Base-by-base conservation (phyloP, 1,139 yeast genomes). In the Diutina catenulata region DNA sequence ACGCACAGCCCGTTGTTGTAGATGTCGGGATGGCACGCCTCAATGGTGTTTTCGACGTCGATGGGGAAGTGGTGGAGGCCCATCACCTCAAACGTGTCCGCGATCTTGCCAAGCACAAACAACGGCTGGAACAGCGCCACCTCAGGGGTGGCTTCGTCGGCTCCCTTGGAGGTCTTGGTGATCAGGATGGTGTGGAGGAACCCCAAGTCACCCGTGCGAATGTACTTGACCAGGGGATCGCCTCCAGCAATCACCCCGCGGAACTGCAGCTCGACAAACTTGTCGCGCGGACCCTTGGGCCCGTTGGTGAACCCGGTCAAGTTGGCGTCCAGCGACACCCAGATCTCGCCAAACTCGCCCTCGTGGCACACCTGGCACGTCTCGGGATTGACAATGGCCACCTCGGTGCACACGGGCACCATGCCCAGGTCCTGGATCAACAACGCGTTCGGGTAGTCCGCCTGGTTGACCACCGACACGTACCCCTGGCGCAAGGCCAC, bases 301-400 rank as follows among this genome's bases (percentile, higher is more conserved):
- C 78, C 75, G 42, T 72, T 70, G 37, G 78, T 74, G 52, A 80
- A 80, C 3, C 75, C 73, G 7, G 65, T 55, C 27, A 78, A 78
- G 48, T 80, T 86, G 1, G 91, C 94, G 47, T 87, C 95, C 1
- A 95, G 81, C 44, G 82, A 74, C 2, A 91, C 93, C 98, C 98
- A 91, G 36, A 91, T 87, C 59, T 91, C 98, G 28, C 99, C 99
- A 55, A 77, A 80, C 55, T 93, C 98, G n/a, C 97, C 97, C 41
- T 79, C 80, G 43, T 73, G 75, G 55, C 98, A 91, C 14, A 87
- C 61, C 39, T 64, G 61, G 37, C 74, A 59, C 0, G 96, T 91
- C 53, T 88, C 96, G 0, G 98, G 98, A 47, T 93, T 93, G 4
- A 91, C 97, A 44, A 91, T 83, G 1, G 95, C 93, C 32, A 93